Percentiles rank a stretch among this genome's conserved stretches.
Conservation (phyloP, 2,329 filamentous ascomycete species). For the Diaporthe citrichinensis region DNA sequence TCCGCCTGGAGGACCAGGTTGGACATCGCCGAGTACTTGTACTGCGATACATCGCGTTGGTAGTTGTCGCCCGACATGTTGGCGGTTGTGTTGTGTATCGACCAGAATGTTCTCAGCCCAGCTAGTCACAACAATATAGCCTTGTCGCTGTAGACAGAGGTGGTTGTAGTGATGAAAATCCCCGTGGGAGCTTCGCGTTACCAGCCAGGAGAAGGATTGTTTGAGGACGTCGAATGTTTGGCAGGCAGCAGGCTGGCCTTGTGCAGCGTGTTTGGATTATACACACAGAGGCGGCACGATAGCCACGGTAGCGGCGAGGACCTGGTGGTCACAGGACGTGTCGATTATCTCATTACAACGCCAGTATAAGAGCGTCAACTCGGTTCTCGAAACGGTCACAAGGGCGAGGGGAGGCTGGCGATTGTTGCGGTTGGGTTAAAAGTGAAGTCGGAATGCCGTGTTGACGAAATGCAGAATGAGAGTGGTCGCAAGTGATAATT, state of each 20-base stretch:
- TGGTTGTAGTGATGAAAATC: constrained; percentile 1
- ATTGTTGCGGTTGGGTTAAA: background rate
- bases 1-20: constrained; percentile 99
- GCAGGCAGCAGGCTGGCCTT: background rate
- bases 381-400: background rate
- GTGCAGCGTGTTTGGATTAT: constrained; percentile 15
- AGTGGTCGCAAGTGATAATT: constrained; percentile 25
- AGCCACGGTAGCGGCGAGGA: constrained; percentile 29
- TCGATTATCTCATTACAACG: constrained; percentile 41
- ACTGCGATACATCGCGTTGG: constrained; percentile 90
- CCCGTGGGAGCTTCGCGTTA: background rate
- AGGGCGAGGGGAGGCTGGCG: background rate
- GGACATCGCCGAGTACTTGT: constrained; percentile 99
- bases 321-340: constrained; percentile 38
- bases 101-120: constrained; percentile 4
- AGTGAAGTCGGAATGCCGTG: background rate
- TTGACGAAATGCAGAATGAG: constrained; percentile 31
- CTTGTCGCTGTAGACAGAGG: constrained; percentile 19
- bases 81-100: constrained; percentile 45
- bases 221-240: background rate
- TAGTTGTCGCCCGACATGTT: constrained; percentile 76
- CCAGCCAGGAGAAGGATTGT: background rate
- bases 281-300: constrained; percentile 22
- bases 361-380: constrained; percentile 4
- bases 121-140: constrained; percentile 34